A percentile compares a stretch with the other conserved stretches of the same genome.
phyloP scores from a whole-genome alignment of 2,329 filamentous ascomycete genomes.

The Botrytis aclada region DNA sequence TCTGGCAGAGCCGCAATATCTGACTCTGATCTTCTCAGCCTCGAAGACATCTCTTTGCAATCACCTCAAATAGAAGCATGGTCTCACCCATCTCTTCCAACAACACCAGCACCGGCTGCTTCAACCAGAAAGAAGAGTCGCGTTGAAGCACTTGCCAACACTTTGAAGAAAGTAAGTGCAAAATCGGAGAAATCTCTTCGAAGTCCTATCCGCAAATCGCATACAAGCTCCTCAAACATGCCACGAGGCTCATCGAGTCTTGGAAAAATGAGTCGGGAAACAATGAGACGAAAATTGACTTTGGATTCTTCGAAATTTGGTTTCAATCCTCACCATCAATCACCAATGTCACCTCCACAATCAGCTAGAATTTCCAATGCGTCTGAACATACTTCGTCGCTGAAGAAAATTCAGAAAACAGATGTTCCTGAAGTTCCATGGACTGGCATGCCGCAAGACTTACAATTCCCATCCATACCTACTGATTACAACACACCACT shows the following conservation, averaged over 20 bases:
- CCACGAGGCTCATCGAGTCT: constrained; percentile 36
- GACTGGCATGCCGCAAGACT: constrained; percentile 33
- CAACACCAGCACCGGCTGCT: constrained; percentile 27
- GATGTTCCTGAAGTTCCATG: constrained; percentile 37
- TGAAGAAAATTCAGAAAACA: constrained; percentile 22
- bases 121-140: constrained; percentile 28
- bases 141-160: constrained; percentile 47
- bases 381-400: constrained; percentile 20
- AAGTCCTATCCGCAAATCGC: constrained; percentile 41
- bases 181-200: constrained; percentile 35
- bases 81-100: constrained; percentile 28
- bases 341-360: constrained; percentile 45
- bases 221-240: constrained; percentile 32
- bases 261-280: constrained; percentile 42
- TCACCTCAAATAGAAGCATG: constrained; percentile 28
- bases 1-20: constrained; percentile 36
- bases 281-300: constrained; percentile 49
- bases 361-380: constrained; percentile 41
- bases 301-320: constrained; percentile 43
- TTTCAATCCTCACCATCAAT: constrained; percentile 45
- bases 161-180: constrained; percentile 40
- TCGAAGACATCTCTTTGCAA: constrained; percentile 34
- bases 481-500: constrained; percentile 29
- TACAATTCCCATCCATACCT: constrained; percentile 30
- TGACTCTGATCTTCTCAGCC: constrained; percentile 35